Conservation (phyloP, 192 early-diverging fungal species). For the Coemansia sp. region DNA sequence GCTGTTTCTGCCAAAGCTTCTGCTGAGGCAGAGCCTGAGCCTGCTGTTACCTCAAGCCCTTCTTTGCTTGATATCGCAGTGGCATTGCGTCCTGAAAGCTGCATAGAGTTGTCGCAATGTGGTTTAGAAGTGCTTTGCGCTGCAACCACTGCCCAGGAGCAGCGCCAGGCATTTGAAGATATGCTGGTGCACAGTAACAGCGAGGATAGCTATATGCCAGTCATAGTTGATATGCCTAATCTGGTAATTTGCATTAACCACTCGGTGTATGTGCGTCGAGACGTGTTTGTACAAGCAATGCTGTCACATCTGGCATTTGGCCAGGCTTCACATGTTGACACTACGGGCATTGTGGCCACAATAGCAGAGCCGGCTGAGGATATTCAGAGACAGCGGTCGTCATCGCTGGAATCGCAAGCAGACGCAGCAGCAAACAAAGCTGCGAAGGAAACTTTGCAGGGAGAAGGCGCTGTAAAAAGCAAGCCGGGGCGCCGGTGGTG, state of each 20-base stretch:
- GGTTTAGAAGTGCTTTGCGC: conserved; percentile 26
- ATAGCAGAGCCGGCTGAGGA: neutral
- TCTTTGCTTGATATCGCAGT: conserved; percentile 2
- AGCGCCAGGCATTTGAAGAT: conserved; percentile 16
- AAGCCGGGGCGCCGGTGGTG: conserved; percentile 43
- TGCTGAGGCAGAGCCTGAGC: neutral
- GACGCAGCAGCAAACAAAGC: neutral
- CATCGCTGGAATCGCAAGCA: neutral
- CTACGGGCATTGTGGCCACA: neutral
- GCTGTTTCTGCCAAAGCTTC: neutral
- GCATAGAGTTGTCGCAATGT: conserved; percentile 34
- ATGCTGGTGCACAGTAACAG: conserved; percentile 9
- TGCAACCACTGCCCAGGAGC: conserved; percentile 1
- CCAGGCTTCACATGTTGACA: conserved; percentile 5
- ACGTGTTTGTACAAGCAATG: conserved; percentile 31
- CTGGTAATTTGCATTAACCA: conserved; percentile 22
- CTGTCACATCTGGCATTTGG: conserved; percentile 46
- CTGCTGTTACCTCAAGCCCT: neutral
- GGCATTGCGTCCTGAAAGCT: neutral
- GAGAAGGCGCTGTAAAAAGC: neutral
- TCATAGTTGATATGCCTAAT: conserved; percentile 22
- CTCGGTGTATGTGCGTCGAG: conserved; percentile 28
- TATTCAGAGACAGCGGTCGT: neutral
- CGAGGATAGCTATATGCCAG: too few relatives aligned
- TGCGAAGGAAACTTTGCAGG: neutral